Percentiles rank a stretch among this genome's conserved stretches.
These are phyloP conservation scores for Pleoardoris graminearum DNA, from an alignment of 2,329 filamentous ascomycete species.

Conservation along the genomic window DNA sequence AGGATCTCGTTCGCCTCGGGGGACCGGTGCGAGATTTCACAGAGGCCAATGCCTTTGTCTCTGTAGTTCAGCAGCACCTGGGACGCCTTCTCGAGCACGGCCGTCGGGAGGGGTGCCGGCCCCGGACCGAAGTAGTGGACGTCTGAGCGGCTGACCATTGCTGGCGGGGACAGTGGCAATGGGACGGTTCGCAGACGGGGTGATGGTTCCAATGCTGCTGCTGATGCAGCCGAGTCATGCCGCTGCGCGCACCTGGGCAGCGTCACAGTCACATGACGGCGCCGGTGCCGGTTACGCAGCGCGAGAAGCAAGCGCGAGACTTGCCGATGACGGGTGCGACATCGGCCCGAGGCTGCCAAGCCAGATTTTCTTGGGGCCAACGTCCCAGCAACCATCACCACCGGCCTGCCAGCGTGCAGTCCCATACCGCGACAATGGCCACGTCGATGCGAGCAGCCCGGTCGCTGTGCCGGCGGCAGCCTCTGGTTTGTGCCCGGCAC, in stretches of 20 bases:
- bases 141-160: conserved; percentile 73
- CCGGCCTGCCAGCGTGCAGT: conserved; percentile 14
- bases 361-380: conserved; percentile 29
- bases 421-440: conserved; percentile 35
- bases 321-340: conserved; percentile 39
- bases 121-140: conserved; percentile 89
- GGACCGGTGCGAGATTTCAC: conserved; percentile 89
- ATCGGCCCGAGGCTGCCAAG: conserved; percentile 30
- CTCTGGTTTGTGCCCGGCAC: conserved; percentile 27
- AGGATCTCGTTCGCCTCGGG: conserved; percentile 77
- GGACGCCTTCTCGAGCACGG: conserved; percentile 76
- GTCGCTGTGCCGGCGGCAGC: conserved; percentile 35
- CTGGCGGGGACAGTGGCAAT: conserved; percentile 9
- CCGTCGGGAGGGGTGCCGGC: conserved; percentile 81
- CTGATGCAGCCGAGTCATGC: conserved; percentile 6
- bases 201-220: no score
- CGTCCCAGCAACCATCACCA: conserved; percentile 25
- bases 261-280: conserved; percentile 3
- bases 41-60: conserved; percentile 78
- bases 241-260: neutral
- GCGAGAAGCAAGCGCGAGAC: conserved; percentile 10
- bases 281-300: neutral
- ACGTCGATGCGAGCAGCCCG: conserved; percentile 43
- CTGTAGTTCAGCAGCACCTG: conserved; percentile 80
- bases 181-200: conserved; percentile 7